A percentile compares a stretch with the other conserved stretches of the same genome.
phyloP scores from a whole-genome alignment of 2,329 filamentous ascomycete species.

The Tolypocladium album region DNA sequence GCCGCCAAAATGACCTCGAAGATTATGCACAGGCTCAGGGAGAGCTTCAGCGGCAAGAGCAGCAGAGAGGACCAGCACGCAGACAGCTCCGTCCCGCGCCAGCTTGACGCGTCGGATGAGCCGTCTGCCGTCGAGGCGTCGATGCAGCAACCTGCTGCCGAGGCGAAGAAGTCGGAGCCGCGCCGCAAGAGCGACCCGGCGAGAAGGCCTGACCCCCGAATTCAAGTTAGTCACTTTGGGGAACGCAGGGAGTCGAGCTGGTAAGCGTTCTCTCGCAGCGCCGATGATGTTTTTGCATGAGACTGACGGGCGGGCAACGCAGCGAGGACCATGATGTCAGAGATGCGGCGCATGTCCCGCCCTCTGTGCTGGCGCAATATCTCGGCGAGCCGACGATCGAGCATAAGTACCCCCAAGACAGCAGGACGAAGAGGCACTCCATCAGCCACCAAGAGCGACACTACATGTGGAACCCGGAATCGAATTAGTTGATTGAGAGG shows the following conservation, averaged over 20 bases:
- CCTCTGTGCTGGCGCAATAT: constrained; percentile 12
- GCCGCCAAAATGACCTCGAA: background rate
- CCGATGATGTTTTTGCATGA: background rate
- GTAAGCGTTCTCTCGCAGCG: background rate
- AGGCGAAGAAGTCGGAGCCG: background rate
- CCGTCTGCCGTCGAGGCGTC: background rate
- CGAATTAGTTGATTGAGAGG: background rate
- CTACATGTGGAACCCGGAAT: constrained; percentile 5
- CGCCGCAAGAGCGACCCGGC: background rate
- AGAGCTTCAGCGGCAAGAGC: background rate
- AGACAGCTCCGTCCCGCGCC: background rate
- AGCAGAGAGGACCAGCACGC: background rate
- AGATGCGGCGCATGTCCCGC: constrained; percentile 15
- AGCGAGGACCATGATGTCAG: background rate
- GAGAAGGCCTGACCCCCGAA: background rate
- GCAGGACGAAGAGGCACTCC: constrained; percentile 15
- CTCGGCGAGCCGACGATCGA: constrained; percentile 16
- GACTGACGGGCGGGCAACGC: background rate
- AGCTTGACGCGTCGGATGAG: background rate
- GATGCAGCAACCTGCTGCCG: background rate
- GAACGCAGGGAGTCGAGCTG: background rate
- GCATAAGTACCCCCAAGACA: constrained; percentile 19
- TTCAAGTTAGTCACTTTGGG: background rate
- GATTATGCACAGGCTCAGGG: background rate
- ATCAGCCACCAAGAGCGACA: constrained; percentile 20